Evolutionary conservation across 108 stramenopile species (phyloP).

Genomic region (Craspedostauros australis): DNA sequence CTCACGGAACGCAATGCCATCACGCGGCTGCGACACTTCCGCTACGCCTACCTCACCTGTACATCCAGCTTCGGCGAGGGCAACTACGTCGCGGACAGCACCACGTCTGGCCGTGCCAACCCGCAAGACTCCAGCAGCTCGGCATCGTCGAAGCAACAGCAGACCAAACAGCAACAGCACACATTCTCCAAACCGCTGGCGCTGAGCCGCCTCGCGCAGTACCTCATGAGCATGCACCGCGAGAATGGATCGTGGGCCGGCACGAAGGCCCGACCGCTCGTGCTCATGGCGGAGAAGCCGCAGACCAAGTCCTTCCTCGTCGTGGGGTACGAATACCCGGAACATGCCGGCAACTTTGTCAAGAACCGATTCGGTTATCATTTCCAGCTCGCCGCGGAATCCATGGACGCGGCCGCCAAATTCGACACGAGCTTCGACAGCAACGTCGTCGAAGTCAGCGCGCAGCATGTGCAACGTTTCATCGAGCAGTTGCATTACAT

Average conservation of each 20-base stretch:
- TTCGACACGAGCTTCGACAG: conserved; percentile 92
- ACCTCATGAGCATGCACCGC: conserved; percentile 85
- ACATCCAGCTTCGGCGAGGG: conserved; percentile 35
- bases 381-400: conserved; percentile 83
- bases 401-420: conserved; percentile 52
- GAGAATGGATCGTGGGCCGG: conserved; percentile 90
- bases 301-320: conserved; percentile 74
- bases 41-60: conserved; percentile 78
- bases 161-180: conserved; percentile 29
- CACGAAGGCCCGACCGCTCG: conserved; percentile 72
- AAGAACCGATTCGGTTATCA: conserved; percentile 78
- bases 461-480: conserved; percentile 83
- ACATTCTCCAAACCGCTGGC: conserved; percentile 80
- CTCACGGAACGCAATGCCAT: conserved; percentile 74
- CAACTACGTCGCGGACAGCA: neutral
- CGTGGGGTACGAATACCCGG: conserved; percentile 85
- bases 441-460: conserved; percentile 82
- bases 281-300: conserved; percentile 81
- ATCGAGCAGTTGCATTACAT: conserved; percentile 87
- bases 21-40: conserved; percentile 74
- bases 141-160: conserved; percentile 6
- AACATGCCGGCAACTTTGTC: conserved; percentile 59
- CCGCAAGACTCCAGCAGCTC: conserved; percentile 6
- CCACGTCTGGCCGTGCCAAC: neutral
- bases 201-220: conserved; percentile 69